Evolutionary conservation across 2,329 filamentous ascomycete species (phyloP), one percentile per base, ranked within the genome.

Genomic region (Thelonectria discophora): DNA sequence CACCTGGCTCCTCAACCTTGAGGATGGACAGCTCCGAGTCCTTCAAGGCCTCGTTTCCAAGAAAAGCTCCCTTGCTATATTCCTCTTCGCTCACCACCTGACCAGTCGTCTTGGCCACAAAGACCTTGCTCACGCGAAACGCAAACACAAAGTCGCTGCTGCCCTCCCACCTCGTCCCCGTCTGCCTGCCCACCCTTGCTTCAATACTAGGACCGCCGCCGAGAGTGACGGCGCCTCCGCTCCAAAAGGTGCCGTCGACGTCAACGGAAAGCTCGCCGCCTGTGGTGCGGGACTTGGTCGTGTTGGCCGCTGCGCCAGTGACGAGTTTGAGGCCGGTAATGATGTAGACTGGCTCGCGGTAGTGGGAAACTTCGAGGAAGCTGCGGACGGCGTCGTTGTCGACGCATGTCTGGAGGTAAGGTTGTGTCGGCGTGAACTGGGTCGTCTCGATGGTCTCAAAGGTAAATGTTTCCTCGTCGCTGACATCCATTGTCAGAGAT

Each of bases 121-220:
- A 1, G n/a, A 64, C 40, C 20, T 62, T 64, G 8, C 51, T 55
- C 1, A 55, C 55, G 1, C 63, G 63, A 20, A 63, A 65, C 5
- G 57, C 63, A 52, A 65, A 65, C 0, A 61, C 53, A 58, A 65
- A 64, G 12, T 63, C 52, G 18, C 52, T 61, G 11, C 56, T 58
- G 0, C 48, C 58, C 55, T 64, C 40, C 61, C 57, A 62, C 3
- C 17, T 46, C 2, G 37, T 62, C 3, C 30, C n/a, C 11, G n/a
- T 2, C 3, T 20, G 53, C 2, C 17, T 57, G 0, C 24, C 42
- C 2, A 18, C 13, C 18, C 37, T 34, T 0, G 12, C 11, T 5
- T 34, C 43, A 0, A 63, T n/a, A 1, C 62, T 52, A 1, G 53
- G 56, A 1, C 46, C 49, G 9, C 49, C 40, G 0, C 46, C 46